These are phyloP conservation scores for Phlyctochytrium arcticum DNA, from an alignment of 192 early-diverging fungal species.

Conservation along the genomic window DNA sequence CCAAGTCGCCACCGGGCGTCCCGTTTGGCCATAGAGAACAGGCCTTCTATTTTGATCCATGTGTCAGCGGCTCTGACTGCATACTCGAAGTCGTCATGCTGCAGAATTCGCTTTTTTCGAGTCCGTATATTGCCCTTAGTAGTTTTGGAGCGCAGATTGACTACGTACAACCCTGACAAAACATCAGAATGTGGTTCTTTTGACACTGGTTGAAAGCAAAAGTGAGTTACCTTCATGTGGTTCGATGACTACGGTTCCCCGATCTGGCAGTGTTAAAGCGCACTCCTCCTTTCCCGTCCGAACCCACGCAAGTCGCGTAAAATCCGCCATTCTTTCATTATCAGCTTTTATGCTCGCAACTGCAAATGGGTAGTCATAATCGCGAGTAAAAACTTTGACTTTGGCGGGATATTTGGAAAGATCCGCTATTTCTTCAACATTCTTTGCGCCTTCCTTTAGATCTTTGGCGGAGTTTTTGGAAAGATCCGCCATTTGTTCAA, in stretches of 20 bases:
- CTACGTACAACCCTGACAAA: too few relatives aligned
- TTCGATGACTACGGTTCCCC: too few relatives aligned
- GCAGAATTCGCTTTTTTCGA: not conserved
- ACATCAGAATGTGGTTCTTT: too few relatives aligned
- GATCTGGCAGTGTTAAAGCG: constrained; percentile 5
- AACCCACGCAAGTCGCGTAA: constrained; percentile 26
- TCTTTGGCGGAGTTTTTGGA: not conserved
- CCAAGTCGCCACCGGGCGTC: constrained; percentile 51
- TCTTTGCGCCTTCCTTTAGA: not conserved
- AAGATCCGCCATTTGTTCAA: not conserved
- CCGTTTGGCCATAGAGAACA: constrained; percentile 29
- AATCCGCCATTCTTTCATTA: not conserved
- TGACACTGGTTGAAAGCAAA: too few relatives aligned
- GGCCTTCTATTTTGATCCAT: constrained; percentile 26
- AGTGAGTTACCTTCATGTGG: too few relatives aligned
- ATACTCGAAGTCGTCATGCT: constrained; percentile 45
- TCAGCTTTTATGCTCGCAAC: not conserved
- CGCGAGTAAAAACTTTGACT: not conserved
- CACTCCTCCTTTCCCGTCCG: constrained; percentile 10
- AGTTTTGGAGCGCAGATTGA: too few relatives aligned
- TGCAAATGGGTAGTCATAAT: not conserved
- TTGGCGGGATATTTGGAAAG: not conserved
- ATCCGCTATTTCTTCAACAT: not conserved
- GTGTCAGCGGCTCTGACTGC: constrained; percentile 66
- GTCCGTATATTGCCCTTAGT: too few relatives aligned